Base-by-base conservation (phyloP, 768 basidiomycete genomes). In the Hebeloma cylindrosporum region DNA sequence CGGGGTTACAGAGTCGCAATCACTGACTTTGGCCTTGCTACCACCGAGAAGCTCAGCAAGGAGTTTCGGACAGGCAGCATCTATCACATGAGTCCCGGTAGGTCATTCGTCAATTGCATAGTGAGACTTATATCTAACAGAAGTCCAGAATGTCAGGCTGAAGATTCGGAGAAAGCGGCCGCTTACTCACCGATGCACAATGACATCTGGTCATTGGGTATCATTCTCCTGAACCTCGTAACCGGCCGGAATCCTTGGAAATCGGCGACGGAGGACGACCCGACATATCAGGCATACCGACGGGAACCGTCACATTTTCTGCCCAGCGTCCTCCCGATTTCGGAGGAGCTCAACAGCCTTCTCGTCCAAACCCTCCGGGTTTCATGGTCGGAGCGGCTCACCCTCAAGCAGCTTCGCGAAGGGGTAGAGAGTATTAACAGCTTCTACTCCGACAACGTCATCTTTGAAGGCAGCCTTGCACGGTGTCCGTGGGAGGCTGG, bases 31-130 rank as follows among this genome's bases (percentile, higher is more conserved):
- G 95, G 95, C 17, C 78, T 98, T 5, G 87, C 94, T 2, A 96
- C 94, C 4, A 87, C 86, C 16, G 92, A 95, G 52, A 80, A 78
- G 60, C 72, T 79, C 43, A 93, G 90, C 57, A 78, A 78, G 43
- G 94, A 98, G 64, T 92, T 93, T 66, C 82, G 90, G 40, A 96
- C 93, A 26, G 94, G 94, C n/a, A 93, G 90, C 57, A 82, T 93
- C n/a, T 96, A 93, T 66, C 95, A 96, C 67, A 94, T 98, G 88
- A 93, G 91, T 59, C 94, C 94, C 66, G 92, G 88, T 83, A 65
- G 38, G 77, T 64, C 43, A 35, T 31, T 34, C 21, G 5, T 42
- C 16, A 9, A 16, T 4, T 23, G 23, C 18, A 21, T 29, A 39
- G 25, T 30, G 30, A 9, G 25, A 29, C 36, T 44, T 26, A 18